Base-by-base conservation (phyloP, 495 filamentous ascomycete species). In the Daldinia decipiens region DNA sequence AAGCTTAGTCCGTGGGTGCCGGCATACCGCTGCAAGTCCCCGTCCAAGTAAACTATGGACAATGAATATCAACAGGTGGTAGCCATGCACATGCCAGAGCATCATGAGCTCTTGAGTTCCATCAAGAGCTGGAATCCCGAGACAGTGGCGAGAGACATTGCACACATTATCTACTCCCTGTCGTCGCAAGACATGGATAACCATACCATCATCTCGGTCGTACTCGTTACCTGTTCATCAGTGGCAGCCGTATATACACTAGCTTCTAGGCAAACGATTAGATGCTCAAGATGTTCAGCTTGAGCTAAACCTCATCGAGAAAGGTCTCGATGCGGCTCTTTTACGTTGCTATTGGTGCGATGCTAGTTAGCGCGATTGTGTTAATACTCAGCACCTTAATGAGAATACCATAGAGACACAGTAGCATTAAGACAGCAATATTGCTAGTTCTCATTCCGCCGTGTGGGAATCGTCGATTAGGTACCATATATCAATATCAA, bases 71-170 rank as follows among this genome's bases (percentile, higher is more conserved):
- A 26, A 47, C 29, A 27, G 24, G 26, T 7, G 24, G 34, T 7
- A 64, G 43, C 9, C 56, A 65, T 67, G 70, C 65, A 62, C 70
- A 69, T 73, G 65, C 70, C 61, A 73, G 70, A 65, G 19, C 29
- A 62, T 34, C 54, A 15, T 36, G 17, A 39, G 19, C 1, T 31
- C 11, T 9, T 8, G 8, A 27, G 58, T 64, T 54, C 54, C 55
- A 70, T 64, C 52, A 7, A 57, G 47, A 51, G 17, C 2, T 58
- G 50, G 21, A 65, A 65, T 61, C 43, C 70, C 65, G 70, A 73
- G 70, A 73, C 70, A 73, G 56, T 69, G 61, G 70, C 59, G 65
- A 66, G 65, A 73, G 65, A 73, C 65, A 72, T 73, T 69, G 59
- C 58, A 34, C 57, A 31, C 40, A 71, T 67, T 71, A 31, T 63